These are phyloP conservation scores for Agaricus bisporus DNA, from an alignment of 768 basidiomycete species.

Conservation along the genomic window DNA sequence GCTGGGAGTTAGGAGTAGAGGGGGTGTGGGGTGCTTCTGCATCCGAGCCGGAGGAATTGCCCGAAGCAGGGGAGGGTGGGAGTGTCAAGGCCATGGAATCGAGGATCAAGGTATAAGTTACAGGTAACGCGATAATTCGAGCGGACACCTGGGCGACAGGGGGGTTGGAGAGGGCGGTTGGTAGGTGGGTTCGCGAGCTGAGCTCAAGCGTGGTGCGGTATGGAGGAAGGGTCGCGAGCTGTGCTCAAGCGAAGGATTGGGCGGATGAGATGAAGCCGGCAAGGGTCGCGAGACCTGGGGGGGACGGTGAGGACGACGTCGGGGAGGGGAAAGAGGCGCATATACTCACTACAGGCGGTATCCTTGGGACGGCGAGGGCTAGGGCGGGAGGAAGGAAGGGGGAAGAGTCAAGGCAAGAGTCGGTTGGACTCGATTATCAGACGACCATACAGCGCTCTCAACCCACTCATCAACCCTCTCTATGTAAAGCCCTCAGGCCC, in stretches of 20 bases:
- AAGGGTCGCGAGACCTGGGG: constrained; percentile 89
- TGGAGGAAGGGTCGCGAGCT: constrained; percentile 59
- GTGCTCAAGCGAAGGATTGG: constrained; percentile 56
- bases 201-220: constrained; percentile 54
- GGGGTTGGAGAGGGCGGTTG: constrained; percentile 12
- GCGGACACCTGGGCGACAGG: constrained; percentile 29
- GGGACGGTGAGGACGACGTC: constrained; percentile 16
- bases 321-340: constrained; percentile 3
- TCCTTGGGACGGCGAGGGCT: constrained; percentile 40
- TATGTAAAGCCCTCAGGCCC: constrained; percentile 2
- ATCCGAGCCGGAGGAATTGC: constrained; percentile 18
- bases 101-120: not conserved
- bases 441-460: constrained; percentile 11
- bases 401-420: constrained; percentile 7
- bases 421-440: constrained; percentile 11
- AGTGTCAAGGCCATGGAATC: constrained; percentile 7
- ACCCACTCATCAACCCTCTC: not conserved
- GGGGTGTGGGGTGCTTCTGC: constrained; percentile 43
- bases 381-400: constrained; percentile 26
- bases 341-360: constrained; percentile 41
- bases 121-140: constrained; percentile 38
- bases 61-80: constrained; percentile 7
- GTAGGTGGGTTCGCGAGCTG: constrained; percentile 45
- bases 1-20: constrained; percentile 22
- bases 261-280: constrained; percentile 63